A percentile compares a stretch with the other conserved stretches of the same genome.
phyloP scores from a whole-genome alignment of 495 filamentous ascomycete species.

The Cudoniella acicularis region DNA sequence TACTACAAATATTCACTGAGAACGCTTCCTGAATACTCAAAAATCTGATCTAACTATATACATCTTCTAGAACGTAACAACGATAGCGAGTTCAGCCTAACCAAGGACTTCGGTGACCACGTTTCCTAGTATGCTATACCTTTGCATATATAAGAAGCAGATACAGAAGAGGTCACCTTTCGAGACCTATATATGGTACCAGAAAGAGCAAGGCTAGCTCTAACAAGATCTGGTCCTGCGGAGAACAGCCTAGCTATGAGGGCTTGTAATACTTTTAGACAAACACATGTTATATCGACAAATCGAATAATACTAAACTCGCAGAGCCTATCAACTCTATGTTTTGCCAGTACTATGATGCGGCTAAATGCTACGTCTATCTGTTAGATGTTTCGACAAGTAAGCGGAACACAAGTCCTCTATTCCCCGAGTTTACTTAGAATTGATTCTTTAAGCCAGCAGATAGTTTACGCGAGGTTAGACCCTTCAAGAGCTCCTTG shows the following conservation, averaged over 20 bases:
- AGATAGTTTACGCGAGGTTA: too few species aligned
- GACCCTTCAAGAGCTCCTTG: not conserved
- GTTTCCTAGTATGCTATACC: constrained; percentile 26
- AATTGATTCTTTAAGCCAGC: constrained; percentile 7
- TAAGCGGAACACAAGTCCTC: not conserved
- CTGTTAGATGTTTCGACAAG: constrained; percentile 6
- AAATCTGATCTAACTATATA: too few species aligned
- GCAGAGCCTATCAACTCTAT: constrained; percentile 8
- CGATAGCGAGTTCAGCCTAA: too few species aligned
- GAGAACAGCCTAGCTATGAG: constrained; percentile 4
- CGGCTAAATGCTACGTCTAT: constrained; percentile 9
- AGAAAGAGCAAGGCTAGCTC: constrained; percentile 4
- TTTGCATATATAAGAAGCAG: constrained; percentile 23
- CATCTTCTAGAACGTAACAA: too few species aligned
- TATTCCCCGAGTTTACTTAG: not conserved
- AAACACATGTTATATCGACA: constrained; percentile 14
- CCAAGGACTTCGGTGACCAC: too few species aligned
- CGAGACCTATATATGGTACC: constrained; percentile 7
- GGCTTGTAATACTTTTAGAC: too few species aligned
- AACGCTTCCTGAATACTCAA: too few species aligned
- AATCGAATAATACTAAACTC: constrained; percentile 27
- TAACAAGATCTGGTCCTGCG: constrained; percentile 11
- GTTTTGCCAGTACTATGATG: constrained; percentile 12
- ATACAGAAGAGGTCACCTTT: constrained; percentile 10
- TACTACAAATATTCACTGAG: too few species aligned